Conservation (phyloP, 495 filamentous ascomycete genomes). For the Daldinia loculata region DNA sequence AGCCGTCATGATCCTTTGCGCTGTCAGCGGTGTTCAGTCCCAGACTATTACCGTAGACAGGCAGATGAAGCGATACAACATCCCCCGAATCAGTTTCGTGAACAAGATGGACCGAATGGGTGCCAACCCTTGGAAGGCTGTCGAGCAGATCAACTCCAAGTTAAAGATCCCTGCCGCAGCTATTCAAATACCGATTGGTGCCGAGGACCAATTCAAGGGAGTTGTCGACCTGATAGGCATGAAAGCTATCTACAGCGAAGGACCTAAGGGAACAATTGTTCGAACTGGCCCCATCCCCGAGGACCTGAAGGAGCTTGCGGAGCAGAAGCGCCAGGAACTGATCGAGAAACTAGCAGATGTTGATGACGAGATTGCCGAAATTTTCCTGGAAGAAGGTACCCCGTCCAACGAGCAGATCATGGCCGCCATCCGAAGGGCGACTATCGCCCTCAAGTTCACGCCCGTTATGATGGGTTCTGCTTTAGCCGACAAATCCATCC, state of each 20-base stretch:
- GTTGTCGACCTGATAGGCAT: slow-evolving; percentile 94
- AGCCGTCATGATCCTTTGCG: slow-evolving; percentile 98
- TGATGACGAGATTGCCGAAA: slow-evolving; percentile 96
- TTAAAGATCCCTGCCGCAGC: slow-evolving; percentile 91
- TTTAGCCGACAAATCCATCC: slow-evolving; percentile 91
- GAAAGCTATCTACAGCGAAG: slow-evolving; percentile 92
- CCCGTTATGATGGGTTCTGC: slow-evolving; percentile 98
- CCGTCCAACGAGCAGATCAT: slow-evolving; percentile 84
- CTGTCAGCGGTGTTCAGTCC: slow-evolving; percentile 94
- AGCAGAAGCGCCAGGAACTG: slow-evolving; percentile 81
- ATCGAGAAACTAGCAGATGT: slow-evolving; percentile 98
- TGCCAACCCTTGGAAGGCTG: slow-evolving; percentile 96
- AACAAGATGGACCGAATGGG: slow-evolving; percentile 99
- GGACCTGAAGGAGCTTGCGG: slow-evolving; percentile 73
- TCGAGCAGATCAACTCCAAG: slow-evolving; percentile 97
- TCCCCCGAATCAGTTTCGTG: slow-evolving; percentile 93
- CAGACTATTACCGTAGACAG: slow-evolving; percentile 98
- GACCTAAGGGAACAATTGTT: slow-evolving; percentile 75
- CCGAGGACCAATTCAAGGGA: slow-evolving; percentile 91
- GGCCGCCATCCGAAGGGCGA: slow-evolving; percentile 87
- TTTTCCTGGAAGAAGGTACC: slow-evolving; percentile 86
- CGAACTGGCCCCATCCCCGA: slow-evolving; percentile 81
- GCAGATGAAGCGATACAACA: slow-evolving; percentile 98
- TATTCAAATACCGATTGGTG: slow-evolving; percentile 93
- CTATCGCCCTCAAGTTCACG: slow-evolving; percentile 87